phyloP scores from a whole-genome alignment of 2,329 filamentous ascomycete genomes.

The Pestalotiopsis sp. region DNA sequence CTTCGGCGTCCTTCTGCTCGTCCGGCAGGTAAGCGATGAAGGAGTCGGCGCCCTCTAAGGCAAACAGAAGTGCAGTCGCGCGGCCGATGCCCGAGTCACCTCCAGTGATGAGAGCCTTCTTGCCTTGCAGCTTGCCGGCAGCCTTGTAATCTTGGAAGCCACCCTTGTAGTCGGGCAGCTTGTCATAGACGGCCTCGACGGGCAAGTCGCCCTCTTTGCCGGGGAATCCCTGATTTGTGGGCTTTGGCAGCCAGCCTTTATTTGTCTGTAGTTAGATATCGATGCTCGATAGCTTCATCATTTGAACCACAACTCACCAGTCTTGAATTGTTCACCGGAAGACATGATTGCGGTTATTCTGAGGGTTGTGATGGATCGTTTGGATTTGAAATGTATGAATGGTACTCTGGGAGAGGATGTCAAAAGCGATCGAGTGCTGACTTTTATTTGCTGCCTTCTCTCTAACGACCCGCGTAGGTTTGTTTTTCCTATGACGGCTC shows the following conservation, averaged over 20 bases:
- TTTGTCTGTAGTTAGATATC: neutral
- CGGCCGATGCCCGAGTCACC: constrained; percentile 81
- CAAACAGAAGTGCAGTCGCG: constrained; percentile 75
- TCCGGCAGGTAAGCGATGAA: constrained; percentile 75
- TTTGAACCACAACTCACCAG: neutral
- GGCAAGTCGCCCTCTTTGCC: constrained; percentile 52
- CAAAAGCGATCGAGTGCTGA: neutral
- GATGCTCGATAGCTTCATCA: neutral
- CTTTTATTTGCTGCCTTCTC: neutral
- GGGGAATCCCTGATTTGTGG: constrained; percentile 43
- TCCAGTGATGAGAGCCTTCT: constrained; percentile 79
- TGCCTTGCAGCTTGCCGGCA: constrained; percentile 75
- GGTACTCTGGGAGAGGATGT: neutral
- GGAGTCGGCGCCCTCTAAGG: constrained; percentile 77
- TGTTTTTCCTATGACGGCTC: neutral
- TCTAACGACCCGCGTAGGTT: neutral
- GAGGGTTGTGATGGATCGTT: neutral
- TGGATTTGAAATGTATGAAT: neutral
- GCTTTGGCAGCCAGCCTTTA: constrained; percentile 29
- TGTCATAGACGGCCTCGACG: constrained; percentile 61
- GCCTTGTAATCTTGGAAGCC: constrained; percentile 73
- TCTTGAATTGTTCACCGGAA: constrained; percentile 6
- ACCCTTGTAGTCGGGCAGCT: constrained; percentile 69
- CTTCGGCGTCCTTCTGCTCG: constrained; percentile 75
- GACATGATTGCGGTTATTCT: constrained; percentile 2